phyloP scores from a whole-genome alignment of 257 asterid genomes.

The Plantago major region DNA sequence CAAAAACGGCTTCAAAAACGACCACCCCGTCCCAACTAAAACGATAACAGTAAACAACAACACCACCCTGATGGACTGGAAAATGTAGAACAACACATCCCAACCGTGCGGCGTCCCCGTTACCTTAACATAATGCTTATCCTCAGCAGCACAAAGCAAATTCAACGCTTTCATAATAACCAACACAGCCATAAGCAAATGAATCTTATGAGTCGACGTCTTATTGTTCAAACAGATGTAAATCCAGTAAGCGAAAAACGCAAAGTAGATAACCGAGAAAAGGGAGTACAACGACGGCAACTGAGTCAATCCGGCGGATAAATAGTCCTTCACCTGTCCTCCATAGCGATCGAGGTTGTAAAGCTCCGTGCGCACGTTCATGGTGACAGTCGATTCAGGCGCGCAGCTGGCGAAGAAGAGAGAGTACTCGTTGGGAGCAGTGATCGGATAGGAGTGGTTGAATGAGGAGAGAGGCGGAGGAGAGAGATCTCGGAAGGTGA shows the following conservation, averaged over 20 bases:
- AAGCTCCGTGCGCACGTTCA: conserved; percentile 66
- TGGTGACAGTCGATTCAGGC: conserved; percentile 49
- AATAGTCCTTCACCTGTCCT: conserved; percentile 56
- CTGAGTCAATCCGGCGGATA: conserved; percentile 65
- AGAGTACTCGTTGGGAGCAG: conserved; percentile 60
- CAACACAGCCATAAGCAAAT: conserved; percentile 73
- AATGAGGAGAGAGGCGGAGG: conserved; percentile 25
- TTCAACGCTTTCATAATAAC: conserved; percentile 58
- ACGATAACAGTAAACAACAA: conserved; percentile 65
- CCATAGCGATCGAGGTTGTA: conserved; percentile 56
- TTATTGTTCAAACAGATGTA: conserved; percentile 47
- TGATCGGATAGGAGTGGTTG: conserved; percentile 32
- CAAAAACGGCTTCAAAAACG: conserved; percentile 74
- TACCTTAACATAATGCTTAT: conserved; percentile 59
- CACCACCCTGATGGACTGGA: conserved; percentile 64
- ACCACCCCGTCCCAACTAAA: conserved; percentile 87
- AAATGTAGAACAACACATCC: conserved; percentile 72
- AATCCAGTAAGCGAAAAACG: conserved; percentile 47
- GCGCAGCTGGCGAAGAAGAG: conserved; percentile 74
- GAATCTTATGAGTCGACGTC: conserved; percentile 45
- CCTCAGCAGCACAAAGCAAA: conserved; percentile 76
- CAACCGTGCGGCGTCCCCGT: conserved; percentile 76
- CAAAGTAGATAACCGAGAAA: conserved; percentile 45
- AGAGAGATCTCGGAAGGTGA: conserved; percentile 51
- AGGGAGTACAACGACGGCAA: conserved; percentile 68